A percentile compares a stretch with the other conserved stretches of the same genome.
Evolutionary conservation across 106 monocot species (phyloP).

Genomic region (Dendrobium catenatum): DNA sequence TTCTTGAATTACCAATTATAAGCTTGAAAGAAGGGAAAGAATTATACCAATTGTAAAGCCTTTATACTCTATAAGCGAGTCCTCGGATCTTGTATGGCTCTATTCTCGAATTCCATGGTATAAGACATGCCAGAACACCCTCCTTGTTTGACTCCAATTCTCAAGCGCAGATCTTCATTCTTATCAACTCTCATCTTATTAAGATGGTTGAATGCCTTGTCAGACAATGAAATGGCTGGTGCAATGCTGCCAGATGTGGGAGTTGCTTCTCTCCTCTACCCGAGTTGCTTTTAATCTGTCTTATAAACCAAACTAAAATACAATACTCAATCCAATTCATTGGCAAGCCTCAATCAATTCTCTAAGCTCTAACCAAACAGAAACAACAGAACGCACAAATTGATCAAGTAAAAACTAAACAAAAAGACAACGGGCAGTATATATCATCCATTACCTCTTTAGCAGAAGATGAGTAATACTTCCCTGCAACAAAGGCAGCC

Average conservation of each 20-base stretch:
- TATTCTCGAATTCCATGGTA: constrained; percentile 90
- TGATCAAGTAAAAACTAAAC: too few relatives aligned
- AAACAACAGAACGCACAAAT: too few relatives aligned
- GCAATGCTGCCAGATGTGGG: constrained; percentile 39
- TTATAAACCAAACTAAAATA: too few relatives aligned
- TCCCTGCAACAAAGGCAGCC: too few relatives aligned
- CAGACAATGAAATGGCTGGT: constrained; percentile 69
- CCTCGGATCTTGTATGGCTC: constrained; percentile 50
- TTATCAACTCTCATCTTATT: constrained; percentile 70
- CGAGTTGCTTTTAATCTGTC: too few relatives aligned
- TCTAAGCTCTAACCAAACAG: too few relatives aligned
- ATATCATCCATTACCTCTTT: too few relatives aligned
- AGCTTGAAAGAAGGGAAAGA: not conserved
- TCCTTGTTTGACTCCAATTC: constrained; percentile 98
- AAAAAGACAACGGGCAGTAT: too few relatives aligned
- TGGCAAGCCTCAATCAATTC: too few relatives aligned
- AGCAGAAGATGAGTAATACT: too few relatives aligned
- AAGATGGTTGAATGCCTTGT: constrained; percentile 82
- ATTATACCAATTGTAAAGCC: constrained; percentile 83
- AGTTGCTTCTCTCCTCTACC: not conserved
- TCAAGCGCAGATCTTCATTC: constrained; percentile 80
- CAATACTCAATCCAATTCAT: too few relatives aligned
- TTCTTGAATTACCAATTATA: not conserved
- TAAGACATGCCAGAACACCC: constrained; percentile 99
- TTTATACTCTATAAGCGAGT: constrained; percentile 78